A percentile compares a stretch with the other conserved stretches of the same genome.
Evolutionary conservation across 1,284 basidiomycete species (phyloP).

Genomic region (Xanthoconium separans): DNA sequence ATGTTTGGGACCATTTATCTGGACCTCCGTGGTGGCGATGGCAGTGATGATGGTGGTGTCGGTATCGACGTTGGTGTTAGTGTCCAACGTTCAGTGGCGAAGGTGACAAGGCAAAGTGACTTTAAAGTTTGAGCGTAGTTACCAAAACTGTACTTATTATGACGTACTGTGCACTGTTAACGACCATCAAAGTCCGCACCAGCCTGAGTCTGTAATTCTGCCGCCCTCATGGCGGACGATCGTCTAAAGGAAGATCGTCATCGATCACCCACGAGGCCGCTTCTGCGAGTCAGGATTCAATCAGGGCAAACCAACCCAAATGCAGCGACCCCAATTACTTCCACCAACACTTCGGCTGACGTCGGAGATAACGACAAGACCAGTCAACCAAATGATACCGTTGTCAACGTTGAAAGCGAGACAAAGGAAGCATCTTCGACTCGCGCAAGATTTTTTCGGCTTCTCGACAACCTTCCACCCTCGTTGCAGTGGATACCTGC

Average conservation of each 20-base stretch:
- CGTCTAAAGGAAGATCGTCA: background rate
- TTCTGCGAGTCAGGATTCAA: conserved; percentile 8
- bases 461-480: conserved; percentile 19
- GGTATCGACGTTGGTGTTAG: no score
- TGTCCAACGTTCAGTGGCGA: no score
- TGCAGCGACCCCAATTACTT: background rate
- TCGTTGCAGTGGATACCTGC: conserved; percentile 53
- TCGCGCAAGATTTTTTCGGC: background rate
- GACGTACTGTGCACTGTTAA: no score
- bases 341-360: background rate
- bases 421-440: background rate
- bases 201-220: no score
- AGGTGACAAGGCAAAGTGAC: no score
- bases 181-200: no score
- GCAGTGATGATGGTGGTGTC: no score
- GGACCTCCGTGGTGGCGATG: no score
- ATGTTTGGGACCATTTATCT: no score
- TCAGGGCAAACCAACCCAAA: background rate
- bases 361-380: conserved; percentile 3
- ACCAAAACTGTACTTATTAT: no score
- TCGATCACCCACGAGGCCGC: background rate
- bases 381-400: background rate
- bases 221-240: conserved; percentile 9
- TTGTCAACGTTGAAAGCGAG: background rate
- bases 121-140: no score